These are phyloP conservation scores for Phytopythium mirpurense DNA, from an alignment of 352 stramenopile species.

Conservation along the genomic window DNA sequence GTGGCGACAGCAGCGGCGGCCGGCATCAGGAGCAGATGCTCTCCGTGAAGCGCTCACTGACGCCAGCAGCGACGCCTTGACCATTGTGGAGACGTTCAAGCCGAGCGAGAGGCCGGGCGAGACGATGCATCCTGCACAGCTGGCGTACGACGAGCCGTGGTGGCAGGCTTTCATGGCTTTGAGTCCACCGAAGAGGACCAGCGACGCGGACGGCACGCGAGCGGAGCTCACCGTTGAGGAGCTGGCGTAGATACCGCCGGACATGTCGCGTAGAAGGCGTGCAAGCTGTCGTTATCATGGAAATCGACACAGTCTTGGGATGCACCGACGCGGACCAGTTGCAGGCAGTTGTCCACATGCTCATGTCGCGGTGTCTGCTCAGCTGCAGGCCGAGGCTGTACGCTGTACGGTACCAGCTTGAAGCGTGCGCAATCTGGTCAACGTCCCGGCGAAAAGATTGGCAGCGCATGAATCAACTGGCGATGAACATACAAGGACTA, in stretches of 20 bases:
- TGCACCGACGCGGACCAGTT: too few relatives aligned
- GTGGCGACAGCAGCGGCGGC: background rate
- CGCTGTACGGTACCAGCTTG: too few relatives aligned
- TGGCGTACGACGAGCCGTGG: background rate
- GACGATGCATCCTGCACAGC: background rate
- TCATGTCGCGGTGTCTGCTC: slow-evolving; percentile 2
- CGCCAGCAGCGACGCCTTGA: background rate
- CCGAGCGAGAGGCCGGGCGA: background rate
- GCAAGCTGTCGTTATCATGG: too few relatives aligned
- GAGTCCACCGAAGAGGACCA: background rate
- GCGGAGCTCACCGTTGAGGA: slow-evolving; percentile 25
- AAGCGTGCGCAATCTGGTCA: too few relatives aligned
- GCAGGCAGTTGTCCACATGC: background rate
- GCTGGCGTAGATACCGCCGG: slow-evolving; percentile 11
- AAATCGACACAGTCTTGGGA: too few relatives aligned
- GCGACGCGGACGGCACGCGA: slow-evolving; percentile 1
- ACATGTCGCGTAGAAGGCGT: background rate
- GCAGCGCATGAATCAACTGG: too few relatives aligned
- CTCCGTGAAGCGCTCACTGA: background rate
- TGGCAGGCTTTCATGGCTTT: background rate
- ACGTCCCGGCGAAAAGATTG: too few relatives aligned
- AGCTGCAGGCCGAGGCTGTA: background rate
- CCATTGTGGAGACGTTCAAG: background rate
- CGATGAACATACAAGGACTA: too few relatives aligned
- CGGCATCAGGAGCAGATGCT: slow-evolving; percentile 2